phyloP scores from a whole-genome alignment of 345 rosid genomes.

The Passiflora organensis region DNA sequence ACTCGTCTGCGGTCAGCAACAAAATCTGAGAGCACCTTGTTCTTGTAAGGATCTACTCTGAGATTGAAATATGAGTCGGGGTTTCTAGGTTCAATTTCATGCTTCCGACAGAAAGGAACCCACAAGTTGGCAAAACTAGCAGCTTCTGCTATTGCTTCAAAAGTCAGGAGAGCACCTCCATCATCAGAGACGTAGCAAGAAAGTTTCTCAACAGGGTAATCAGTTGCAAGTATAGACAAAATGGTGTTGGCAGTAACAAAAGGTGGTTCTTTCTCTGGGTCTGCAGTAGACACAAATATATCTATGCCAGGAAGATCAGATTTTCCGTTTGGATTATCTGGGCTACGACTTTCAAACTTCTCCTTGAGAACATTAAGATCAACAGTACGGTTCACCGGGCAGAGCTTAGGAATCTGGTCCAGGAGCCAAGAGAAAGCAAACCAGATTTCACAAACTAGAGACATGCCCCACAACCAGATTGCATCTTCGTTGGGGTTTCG shows the following conservation, averaged over 20 bases:
- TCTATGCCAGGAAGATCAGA: conserved; percentile 84
- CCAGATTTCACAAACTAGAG: conserved; percentile 77
- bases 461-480: conserved; percentile 76
- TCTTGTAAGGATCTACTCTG: conserved; percentile 72
- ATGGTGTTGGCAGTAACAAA: conserved; percentile 80
- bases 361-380: conserved; percentile 53
- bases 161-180: conserved; percentile 75
- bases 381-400: conserved; percentile 50
- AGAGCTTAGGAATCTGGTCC: conserved; percentile 79
- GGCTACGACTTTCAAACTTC: conserved; percentile 55
- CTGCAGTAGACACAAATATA: conserved; percentile 79
- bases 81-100: conserved; percentile 65
- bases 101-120: conserved; percentile 92
- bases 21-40: conserved; percentile 61
- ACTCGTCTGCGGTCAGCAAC: conserved; percentile 66
- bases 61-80: conserved; percentile 76
- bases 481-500: conserved; percentile 64
- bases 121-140: conserved; percentile 74
- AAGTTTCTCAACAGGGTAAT: conserved; percentile 75
- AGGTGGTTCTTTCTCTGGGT: conserved; percentile 81
- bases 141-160: conserved; percentile 93
- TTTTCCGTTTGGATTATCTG: conserved; percentile 45
- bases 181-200: conserved; percentile 83
- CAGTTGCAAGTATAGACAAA: conserved; percentile 68
- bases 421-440: conserved; percentile 86